phyloP scores from a whole-genome alignment of 306 rosid genomes.

The Dalbergia oliveri region DNA sequence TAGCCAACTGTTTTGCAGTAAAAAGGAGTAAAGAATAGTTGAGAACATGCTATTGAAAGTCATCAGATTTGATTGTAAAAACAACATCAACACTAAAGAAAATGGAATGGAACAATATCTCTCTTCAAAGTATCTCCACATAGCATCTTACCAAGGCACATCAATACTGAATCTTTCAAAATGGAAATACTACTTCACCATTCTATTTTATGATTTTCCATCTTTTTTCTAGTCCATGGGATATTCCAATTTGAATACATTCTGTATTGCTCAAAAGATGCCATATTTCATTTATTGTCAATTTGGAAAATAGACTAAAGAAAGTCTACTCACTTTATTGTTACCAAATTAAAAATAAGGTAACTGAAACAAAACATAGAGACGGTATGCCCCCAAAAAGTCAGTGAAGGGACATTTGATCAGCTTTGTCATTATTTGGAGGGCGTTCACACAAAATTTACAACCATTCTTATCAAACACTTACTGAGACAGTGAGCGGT shows the following conservation, averaged over 20 bases:
- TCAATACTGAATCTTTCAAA: no score
- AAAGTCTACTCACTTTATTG: neutral
- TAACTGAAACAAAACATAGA: slow-evolving; percentile 16
- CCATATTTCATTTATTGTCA: slow-evolving; percentile 1
- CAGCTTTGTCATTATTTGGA: slow-evolving; percentile 4
- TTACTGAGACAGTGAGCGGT: slow-evolving; percentile 90
- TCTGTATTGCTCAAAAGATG: slow-evolving; percentile 3
- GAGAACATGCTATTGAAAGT: neutral
- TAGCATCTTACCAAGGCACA: no score
- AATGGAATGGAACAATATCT: no score
- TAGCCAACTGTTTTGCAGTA: neutral
- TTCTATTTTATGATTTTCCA: no score
- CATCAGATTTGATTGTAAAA: neutral
- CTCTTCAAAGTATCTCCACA: no score
- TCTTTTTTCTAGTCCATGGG: neutral
- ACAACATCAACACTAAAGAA: neutral
- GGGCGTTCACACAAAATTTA: slow-evolving; percentile 5
- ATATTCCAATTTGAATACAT: neutral
- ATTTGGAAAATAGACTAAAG: slow-evolving; percentile 31
- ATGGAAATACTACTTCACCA: no score
- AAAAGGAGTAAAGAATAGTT: neutral
- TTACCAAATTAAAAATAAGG: slow-evolving; percentile 15
- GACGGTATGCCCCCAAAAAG: neutral
- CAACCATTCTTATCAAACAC: slow-evolving; percentile 52
- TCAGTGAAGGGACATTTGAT: slow-evolving; percentile 6